These are phyloP conservation scores for Spergularia marina DNA, from an alignment of 148 eudicot genomes.

Conservation along the genomic window DNA sequence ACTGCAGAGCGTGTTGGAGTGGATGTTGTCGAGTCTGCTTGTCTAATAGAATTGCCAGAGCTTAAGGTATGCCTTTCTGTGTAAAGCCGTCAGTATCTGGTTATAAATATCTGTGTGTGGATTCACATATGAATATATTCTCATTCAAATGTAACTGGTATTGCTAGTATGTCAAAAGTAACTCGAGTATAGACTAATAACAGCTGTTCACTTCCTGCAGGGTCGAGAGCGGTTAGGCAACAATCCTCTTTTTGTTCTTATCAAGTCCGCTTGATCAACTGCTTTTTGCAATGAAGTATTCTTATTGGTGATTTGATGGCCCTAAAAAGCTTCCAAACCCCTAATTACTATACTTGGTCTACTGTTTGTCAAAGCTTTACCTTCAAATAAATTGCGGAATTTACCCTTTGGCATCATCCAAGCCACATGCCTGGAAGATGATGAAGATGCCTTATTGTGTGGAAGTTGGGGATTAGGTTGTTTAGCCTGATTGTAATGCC, in stretches of 20 bases:
- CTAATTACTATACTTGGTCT: neutral
- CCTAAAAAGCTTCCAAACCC: neutral
- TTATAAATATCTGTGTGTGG: too few relatives aligned
- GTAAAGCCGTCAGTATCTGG: neutral
- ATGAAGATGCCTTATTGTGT: too few relatives aligned
- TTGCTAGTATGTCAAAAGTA: neutral
- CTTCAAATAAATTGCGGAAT: too few relatives aligned
- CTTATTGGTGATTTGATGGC: neutral
- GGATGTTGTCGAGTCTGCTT: conserved; percentile 84
- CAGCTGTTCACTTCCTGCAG: conserved; percentile 36
- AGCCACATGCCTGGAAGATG: too few relatives aligned
- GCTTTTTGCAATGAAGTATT: neutral
- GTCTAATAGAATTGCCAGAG: conserved; percentile 82
- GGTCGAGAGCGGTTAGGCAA: conserved; percentile 77
- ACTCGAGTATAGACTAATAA: neutral
- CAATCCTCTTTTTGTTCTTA: conserved; percentile 71
- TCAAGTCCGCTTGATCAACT: conserved; percentile 33
- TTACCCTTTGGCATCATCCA: too few relatives aligned
- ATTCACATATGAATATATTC: too few relatives aligned
- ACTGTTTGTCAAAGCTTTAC: neutral
- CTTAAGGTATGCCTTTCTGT: conserved; percentile 60
- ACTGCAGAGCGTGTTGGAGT: conserved; percentile 78
- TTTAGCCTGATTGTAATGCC: too few relatives aligned
- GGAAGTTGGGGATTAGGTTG: too few relatives aligned
- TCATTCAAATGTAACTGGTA: neutral